These are phyloP conservation scores for Chaetothyriales sp. DNA, from an alignment of 2,329 filamentous ascomycete genomes.

Conservation along the genomic window DNA sequence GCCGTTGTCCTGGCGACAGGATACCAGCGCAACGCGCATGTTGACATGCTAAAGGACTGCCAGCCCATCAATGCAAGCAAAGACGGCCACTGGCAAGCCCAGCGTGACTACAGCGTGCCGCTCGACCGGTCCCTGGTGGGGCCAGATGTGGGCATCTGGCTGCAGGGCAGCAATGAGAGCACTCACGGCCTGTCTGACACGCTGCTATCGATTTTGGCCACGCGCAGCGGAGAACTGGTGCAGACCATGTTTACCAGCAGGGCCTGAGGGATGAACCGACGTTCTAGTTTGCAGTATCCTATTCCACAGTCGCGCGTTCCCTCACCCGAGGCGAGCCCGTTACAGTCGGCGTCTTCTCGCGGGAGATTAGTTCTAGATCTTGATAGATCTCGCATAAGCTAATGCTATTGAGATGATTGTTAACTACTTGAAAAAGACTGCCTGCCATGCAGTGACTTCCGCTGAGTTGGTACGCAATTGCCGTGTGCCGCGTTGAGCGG, in stretches of 20 bases:
- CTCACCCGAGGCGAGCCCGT: too few species aligned
- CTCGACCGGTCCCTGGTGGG: slow-evolving; percentile 57
- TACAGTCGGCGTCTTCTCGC: too few species aligned
- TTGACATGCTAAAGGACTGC: slow-evolving; percentile 51
- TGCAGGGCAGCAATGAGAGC: slow-evolving; percentile 86
- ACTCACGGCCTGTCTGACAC: slow-evolving; percentile 83
- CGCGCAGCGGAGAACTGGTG: slow-evolving; percentile 65
- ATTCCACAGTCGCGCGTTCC: too few species aligned
- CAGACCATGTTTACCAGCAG: slow-evolving; percentile 50
- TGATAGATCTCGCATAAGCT: too few species aligned
- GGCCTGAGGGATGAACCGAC: neutral
- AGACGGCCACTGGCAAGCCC: slow-evolving; percentile 49
- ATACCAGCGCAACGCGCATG: slow-evolving; percentile 65
- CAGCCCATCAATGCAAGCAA: slow-evolving; percentile 26
- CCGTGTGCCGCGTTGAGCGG: too few species aligned
- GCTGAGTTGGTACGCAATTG: too few species aligned
- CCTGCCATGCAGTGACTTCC: too few species aligned
- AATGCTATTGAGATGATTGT: too few species aligned
- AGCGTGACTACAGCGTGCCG: slow-evolving; percentile 64
- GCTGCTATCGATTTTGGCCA: slow-evolving; percentile 63
- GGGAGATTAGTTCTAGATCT: too few species aligned
- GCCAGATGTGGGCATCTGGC: slow-evolving; percentile 66
- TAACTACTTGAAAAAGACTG: too few species aligned
- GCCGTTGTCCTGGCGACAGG: slow-evolving; percentile 77
- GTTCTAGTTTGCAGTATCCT: neutral